phyloP scores from a whole-genome alignment of 1,139 yeast genomes.

The Magnusiomyces suaveolens region DNA sequence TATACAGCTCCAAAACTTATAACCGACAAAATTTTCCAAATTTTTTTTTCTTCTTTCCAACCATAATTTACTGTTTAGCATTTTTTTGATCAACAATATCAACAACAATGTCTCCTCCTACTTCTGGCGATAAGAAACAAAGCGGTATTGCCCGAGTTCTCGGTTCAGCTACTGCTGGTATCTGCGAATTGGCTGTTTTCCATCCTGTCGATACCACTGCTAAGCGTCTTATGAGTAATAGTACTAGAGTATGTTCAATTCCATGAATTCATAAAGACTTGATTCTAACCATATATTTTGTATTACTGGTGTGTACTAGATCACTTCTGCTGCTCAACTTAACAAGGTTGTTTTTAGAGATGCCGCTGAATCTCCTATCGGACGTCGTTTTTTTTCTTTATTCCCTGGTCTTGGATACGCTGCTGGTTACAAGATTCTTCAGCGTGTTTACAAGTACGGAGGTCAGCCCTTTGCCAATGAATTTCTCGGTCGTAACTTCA shows the following conservation, averaged over 20 bases:
- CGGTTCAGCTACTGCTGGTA: conserved; percentile 97
- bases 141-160: conserved; percentile 83
- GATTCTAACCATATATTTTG: too few species aligned
- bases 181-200: conserved; percentile 90
- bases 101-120: conserved; percentile 44
- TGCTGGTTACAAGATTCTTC: conserved; percentile 91
- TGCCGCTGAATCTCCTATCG: conserved; percentile 61
- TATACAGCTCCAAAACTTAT: too few species aligned
- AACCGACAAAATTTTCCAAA: too few species aligned
- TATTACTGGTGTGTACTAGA: too few species aligned
- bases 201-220: conserved; percentile 98
- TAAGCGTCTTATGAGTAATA: conserved; percentile 94
- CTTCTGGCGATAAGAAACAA: conserved; percentile 64
- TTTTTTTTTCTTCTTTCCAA: too few species aligned
- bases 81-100: too few species aligned
- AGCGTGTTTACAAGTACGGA: conserved; percentile 96
- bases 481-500: conserved; percentile 68
- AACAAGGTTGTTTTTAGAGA: conserved; percentile 82
- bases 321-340: conserved; percentile 54
- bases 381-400: conserved; percentile 65
- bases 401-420: conserved; percentile 99
- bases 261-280: too few species aligned
- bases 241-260: conserved; percentile 45
- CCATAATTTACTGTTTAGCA: too few species aligned
- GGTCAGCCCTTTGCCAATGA: conserved; percentile 99